phyloP scores from a whole-genome alignment of 805 yeast species.

The Candida arabinofermentans region DNA sequence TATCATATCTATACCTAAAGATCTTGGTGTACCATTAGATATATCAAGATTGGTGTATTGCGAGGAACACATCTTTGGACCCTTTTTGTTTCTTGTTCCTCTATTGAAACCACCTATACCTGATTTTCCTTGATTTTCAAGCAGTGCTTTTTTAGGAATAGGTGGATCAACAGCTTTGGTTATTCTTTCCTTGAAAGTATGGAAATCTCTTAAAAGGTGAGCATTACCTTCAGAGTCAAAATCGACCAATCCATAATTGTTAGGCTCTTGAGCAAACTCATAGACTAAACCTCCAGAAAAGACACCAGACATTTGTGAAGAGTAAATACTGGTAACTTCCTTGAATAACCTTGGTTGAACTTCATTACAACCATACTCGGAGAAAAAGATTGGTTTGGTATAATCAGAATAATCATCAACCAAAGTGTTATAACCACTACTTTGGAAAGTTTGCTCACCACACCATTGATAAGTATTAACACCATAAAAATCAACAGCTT shows the following conservation, averaged over 20 bases:
- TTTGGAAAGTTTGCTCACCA: constrained; percentile 77
- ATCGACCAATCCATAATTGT: constrained; percentile 73
- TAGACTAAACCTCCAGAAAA: constrained; percentile 86
- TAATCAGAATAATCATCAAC: constrained; percentile 66
- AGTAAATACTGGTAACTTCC: constrained; percentile 67
- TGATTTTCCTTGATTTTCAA: constrained; percentile 10
- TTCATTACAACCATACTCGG: constrained; percentile 90
- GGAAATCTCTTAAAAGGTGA: constrained; percentile 40
- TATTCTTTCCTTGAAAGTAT: constrained; percentile 41
- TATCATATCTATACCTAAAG: constrained; percentile 40
- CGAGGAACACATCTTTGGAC: constrained; percentile 31
- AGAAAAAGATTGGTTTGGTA: constrained; percentile 76
- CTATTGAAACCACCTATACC: background rate
- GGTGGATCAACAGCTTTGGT: constrained; percentile 29
- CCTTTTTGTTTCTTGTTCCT: background rate
- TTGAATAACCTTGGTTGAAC: constrained; percentile 75
- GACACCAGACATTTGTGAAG: constrained; percentile 65
- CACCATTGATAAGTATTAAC: constrained; percentile 83
- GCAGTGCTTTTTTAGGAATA: constrained; percentile 18
- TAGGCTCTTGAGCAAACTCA: constrained; percentile 74
- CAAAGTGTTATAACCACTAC: constrained; percentile 71
- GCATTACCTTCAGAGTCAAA: constrained; percentile 39
- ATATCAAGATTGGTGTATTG: constrained; percentile 42
- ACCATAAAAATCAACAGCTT: constrained; percentile 75
- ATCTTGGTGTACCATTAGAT: constrained; percentile 41